Evolutionary conservation across 2,329 filamentous ascomycete genomes (phyloP), one percentile per base, ranked within the genome.

Genomic region (Colletotrichum eleusines): DNA sequence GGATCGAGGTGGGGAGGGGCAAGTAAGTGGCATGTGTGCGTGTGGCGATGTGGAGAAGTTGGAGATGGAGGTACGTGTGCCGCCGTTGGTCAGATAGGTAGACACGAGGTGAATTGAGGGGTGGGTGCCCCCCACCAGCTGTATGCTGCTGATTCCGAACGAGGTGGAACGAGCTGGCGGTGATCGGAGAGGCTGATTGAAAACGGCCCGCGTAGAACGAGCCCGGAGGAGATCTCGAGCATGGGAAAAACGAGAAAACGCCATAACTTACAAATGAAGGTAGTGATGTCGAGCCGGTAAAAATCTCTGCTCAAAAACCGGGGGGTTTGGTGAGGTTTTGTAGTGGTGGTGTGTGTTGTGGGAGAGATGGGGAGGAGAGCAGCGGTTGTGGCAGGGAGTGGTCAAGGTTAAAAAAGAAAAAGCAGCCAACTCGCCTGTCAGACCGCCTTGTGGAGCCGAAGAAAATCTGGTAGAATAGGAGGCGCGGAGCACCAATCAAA

Each of bases 1-100:
- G 54, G 40, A 59, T 54, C 38, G 58, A 62, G 53, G 60, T 70
- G 48, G 66, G 65, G 57, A 70, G 57, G 44, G 58, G 76, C 76
- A 72, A 76, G 64, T 68, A 72, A 76, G 64, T 68, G 65, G 74
- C 74, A 71, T 55, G 61, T 66, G 51, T 69, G 59, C 63, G 51
- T 69, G 59, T 61, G 69, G 71, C 72, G 44, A 66, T 65, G 62
- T 74, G 68, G 66, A 50, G 72, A 69, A 72, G 63, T 72, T 61
- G 71, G 57, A 73, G 68, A 73, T 60, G 60, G 61, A 53, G 62
- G 62, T 71, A 48, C 23, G 60, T 63, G 44, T 62, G 46, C 20
- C 57, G 31, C 64, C 44, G 55, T 50, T 55, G 42, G 57, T 38
- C 51, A 59, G 69, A 54, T 18, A 48, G 38, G 5, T 35, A 38